Evolutionary conservation across 768 basidiomycete species (phyloP).

Genomic region (Tulasnella sp.): DNA sequence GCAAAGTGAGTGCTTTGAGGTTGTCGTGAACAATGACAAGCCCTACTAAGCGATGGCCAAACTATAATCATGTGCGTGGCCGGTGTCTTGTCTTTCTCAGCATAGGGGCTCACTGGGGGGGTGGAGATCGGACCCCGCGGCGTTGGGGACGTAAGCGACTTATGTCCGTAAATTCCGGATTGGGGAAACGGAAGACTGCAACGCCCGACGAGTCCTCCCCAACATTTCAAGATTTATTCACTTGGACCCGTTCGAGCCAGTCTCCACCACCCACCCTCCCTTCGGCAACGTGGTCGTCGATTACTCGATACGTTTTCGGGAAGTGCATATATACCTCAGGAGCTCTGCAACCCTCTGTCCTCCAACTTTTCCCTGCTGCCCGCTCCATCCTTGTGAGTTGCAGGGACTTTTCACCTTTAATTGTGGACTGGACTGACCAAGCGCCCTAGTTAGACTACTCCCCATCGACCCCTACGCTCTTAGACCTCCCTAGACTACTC

Average conservation of each 20-base stretch:
- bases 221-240: slow-evolving; percentile 10
- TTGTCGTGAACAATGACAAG: neutral
- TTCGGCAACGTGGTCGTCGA: neutral
- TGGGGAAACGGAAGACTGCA: neutral
- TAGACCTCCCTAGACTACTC: neutral
- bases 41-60: neutral
- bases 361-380: neutral
- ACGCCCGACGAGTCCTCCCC: slow-evolving; percentile 1
- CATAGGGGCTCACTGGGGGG: neutral
- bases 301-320: neutral
- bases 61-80: neutral
- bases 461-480: neutral
- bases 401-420: neutral
- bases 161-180: slow-evolving; percentile 9
- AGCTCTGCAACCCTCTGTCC: neutral
- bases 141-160: neutral
- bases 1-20: neutral
- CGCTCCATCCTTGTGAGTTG: neutral
- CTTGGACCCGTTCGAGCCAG: slow-evolving; percentile 5
- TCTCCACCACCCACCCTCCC: neutral
- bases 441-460: neutral
- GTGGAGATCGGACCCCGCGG: neutral
- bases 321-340: neutral
- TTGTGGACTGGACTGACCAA: neutral
- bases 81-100: neutral